phyloP scores from a whole-genome alignment of 2,329 filamentous ascomycete genomes.

The Fusarium sambucinum region DNA sequence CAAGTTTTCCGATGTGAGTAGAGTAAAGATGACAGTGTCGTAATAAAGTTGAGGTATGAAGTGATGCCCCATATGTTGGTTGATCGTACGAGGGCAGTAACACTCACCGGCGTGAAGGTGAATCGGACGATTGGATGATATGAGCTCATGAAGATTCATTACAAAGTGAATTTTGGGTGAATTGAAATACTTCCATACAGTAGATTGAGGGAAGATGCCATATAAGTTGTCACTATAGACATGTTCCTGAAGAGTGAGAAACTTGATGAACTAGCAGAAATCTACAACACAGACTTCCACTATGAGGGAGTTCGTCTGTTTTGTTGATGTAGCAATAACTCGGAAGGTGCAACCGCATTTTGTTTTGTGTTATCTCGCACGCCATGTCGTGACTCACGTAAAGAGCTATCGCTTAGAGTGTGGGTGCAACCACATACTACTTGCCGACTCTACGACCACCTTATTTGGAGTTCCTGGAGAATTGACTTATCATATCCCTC shows the following conservation, averaged over 20 bases:
- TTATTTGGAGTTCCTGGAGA: not conserved
- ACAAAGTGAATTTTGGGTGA: not conserved
- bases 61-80: constrained; percentile 7
- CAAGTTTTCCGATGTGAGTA: constrained; percentile 3
- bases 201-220: not conserved
- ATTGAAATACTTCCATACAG: not conserved
- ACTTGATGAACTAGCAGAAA: not conserved
- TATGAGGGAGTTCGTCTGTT: not conserved
- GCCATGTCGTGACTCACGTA: constrained; percentile 25
- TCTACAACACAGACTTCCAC: not conserved
- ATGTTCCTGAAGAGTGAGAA: not conserved
- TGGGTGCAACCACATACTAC: constrained; percentile 14
- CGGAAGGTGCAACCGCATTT: not conserved
- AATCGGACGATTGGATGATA: constrained; percentile 6
- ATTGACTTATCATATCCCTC: not conserved
- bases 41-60: constrained; percentile 2
- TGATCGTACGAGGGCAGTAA: constrained; percentile 31
- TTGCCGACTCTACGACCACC: not conserved
- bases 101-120: constrained; percentile 36
- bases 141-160: not conserved
- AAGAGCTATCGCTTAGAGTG: not conserved
- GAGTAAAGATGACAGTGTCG: not conserved
- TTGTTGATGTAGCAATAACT: constrained; percentile 2
- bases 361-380: constrained; percentile 24
- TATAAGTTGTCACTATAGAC: not conserved